Evolutionary conservation across 192 early-diverging fungal genomes (phyloP).

Genomic region (Phlyctochytrium arcticum): DNA sequence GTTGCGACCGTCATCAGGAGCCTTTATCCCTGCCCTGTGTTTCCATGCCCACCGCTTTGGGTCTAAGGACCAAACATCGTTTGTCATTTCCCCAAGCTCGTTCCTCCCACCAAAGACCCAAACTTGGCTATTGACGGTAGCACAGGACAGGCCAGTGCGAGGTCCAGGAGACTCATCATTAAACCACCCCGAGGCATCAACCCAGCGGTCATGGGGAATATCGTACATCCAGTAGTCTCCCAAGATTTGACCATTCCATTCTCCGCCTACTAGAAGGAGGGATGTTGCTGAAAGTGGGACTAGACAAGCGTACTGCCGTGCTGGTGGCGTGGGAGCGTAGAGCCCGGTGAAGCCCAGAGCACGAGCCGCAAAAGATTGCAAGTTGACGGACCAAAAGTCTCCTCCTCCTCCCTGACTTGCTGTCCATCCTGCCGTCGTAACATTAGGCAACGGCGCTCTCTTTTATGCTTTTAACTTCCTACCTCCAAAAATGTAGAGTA

Average conservation of each 20-base stretch:
- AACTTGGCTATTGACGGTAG: background rate
- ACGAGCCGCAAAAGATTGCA: background rate
- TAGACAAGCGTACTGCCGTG: slow-evolving; percentile 5
- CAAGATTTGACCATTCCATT: background rate
- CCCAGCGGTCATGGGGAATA: background rate
- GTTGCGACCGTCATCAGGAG: background rate
- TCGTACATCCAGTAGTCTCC: slow-evolving; percentile 11
- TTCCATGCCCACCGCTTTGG: slow-evolving; percentile 4
- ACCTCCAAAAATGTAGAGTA: slow-evolving; percentile 14
- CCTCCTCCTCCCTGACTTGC: background rate
- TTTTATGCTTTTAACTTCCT: no score
- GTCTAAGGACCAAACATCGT: slow-evolving; percentile 11
- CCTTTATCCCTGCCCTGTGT: background rate
- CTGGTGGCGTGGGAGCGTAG: background rate
- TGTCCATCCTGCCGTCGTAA: background rate
- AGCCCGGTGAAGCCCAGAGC: slow-evolving; percentile 10
- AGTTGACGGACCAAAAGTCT: slow-evolving; percentile 3
- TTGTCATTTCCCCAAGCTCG: background rate
- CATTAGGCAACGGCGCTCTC: no score
- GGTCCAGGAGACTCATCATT: background rate
- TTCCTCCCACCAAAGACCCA: slow-evolving; percentile 5
- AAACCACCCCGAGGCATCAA: slow-evolving; percentile 9
- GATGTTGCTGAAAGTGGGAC: background rate
- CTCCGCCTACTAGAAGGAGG: background rate
- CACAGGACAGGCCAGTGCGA: background rate